These are phyloP conservation scores for Lepidium didymum DNA, from an alignment of 345 rosid genomes.

Conservation along the genomic window DNA sequence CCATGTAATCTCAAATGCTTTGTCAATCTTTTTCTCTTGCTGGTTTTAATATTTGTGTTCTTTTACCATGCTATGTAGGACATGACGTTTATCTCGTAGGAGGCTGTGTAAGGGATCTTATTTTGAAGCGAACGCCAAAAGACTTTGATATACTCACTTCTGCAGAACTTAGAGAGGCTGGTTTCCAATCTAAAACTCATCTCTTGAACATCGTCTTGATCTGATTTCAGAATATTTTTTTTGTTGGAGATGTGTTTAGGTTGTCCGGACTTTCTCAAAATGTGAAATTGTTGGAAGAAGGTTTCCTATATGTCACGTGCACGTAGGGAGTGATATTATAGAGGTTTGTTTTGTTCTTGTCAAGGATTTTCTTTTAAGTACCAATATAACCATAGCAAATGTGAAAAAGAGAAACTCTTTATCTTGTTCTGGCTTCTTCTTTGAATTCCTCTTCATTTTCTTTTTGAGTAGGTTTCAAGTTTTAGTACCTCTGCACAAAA, in stretches of 20 bases:
- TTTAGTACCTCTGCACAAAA: slow-evolving; percentile 37
- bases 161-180: slow-evolving; percentile 72
- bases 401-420: background rate
- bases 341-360: slow-evolving; percentile 33
- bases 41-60: background rate
- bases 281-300: slow-evolving; percentile 48
- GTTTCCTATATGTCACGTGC: slow-evolving; percentile 61
- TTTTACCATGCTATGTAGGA: slow-evolving; percentile 33
- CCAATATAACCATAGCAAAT: background rate
- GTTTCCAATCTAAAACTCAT: background rate
- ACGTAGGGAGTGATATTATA: slow-evolving; percentile 32
- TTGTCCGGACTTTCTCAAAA: slow-evolving; percentile 32
- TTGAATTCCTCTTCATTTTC: background rate
- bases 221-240: background rate
- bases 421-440: background rate
- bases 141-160: slow-evolving; percentile 80
- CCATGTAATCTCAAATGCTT: background rate
- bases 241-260: slow-evolving; percentile 22
- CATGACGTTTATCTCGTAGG: slow-evolving; percentile 84
- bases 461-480: slow-evolving; percentile 48
- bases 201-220: background rate
- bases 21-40: background rate
- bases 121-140: slow-evolving; percentile 67
- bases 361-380: background rate
- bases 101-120: slow-evolving; percentile 90